phyloP scores from a whole-genome alignment of 2,329 filamentous ascomycete species.

The Xylariomycetidae sp. region DNA sequence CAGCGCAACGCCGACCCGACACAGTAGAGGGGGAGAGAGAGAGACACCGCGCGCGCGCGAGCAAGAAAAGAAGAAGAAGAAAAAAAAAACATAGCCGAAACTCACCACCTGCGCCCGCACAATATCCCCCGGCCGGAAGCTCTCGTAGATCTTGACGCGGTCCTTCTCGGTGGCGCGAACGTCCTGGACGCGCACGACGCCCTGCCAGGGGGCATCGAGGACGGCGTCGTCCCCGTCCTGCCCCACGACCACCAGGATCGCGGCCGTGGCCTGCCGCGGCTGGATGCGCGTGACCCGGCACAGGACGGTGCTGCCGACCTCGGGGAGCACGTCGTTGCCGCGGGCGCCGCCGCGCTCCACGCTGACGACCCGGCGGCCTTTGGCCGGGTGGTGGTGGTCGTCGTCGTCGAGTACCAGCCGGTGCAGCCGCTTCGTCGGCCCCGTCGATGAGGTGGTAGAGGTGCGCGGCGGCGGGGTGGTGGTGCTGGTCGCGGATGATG shows the following conservation, averaged over 20 bases:
- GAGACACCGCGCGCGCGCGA: conserved; percentile 3
- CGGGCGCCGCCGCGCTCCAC: conserved; percentile 38
- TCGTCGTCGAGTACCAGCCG: conserved; percentile 34
- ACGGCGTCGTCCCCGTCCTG: conserved; percentile 40
- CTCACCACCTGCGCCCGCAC: conserved; percentile 77
- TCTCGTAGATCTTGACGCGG: conserved; percentile 83
- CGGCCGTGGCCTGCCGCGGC: conserved; percentile 76
- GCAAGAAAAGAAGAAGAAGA: neutral
- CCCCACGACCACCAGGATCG: conserved; percentile 73
- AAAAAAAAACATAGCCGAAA: conserved; percentile 11
- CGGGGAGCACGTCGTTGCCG: conserved; percentile 55
- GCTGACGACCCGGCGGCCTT: conserved; percentile 47
- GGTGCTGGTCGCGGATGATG: conserved; percentile 17
- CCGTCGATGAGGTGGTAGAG: conserved; percentile 23
- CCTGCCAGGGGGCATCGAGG: conserved; percentile 75
- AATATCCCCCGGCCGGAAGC: conserved; percentile 88
- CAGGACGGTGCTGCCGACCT: conserved; percentile 74
- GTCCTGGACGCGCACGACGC: conserved; percentile 81
- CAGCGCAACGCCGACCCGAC: neutral
- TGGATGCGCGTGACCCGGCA: conserved; percentile 81
- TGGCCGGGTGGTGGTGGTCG: conserved; percentile 22
- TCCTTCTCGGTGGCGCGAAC: conserved; percentile 95
- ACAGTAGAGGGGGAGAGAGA: conserved; percentile 3
- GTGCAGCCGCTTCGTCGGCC: conserved; percentile 53
- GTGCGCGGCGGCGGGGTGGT: neutral